Percentiles rank a stretch among this genome's conserved stretches.
phyloP scores from a whole-genome alignment of 768 basidiomycete genomes.

The Fomitopsis pulvina region DNA sequence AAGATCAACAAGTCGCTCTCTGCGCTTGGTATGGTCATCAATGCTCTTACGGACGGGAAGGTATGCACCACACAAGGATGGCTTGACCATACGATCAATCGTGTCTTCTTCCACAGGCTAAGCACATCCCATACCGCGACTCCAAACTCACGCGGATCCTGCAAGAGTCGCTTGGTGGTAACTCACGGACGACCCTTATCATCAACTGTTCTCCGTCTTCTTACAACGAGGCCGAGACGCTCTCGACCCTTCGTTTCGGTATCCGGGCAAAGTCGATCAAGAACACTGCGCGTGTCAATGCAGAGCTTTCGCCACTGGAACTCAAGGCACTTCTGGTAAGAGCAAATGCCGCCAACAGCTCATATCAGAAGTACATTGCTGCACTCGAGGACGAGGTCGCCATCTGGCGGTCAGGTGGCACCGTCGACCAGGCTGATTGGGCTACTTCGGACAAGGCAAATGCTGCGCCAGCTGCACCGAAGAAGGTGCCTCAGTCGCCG shows the following conservation, averaged over 20 bases:
- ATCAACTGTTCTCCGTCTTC: slow-evolving; percentile 99
- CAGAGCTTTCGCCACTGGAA: slow-evolving; percentile 92
- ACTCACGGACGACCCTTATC: slow-evolving; percentile 93
- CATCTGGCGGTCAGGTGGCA: slow-evolving; percentile 83
- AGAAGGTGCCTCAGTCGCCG: slow-evolving; percentile 48
- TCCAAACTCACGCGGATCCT: slow-evolving; percentile 98
- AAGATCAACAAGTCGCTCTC: slow-evolving; percentile 99
- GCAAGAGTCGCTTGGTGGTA: slow-evolving; percentile 97
- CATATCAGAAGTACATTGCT: slow-evolving; percentile 81
- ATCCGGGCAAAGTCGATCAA: slow-evolving; percentile 99
- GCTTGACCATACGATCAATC: slow-evolving; percentile 2
- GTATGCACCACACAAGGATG: slow-evolving; percentile 30
- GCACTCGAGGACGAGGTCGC: slow-evolving; percentile 87
- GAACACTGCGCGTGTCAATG: slow-evolving; percentile 98
- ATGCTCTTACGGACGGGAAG: slow-evolving; percentile 94
- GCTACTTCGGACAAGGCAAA: slow-evolving; percentile 58
- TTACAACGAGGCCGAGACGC: slow-evolving; percentile 95
- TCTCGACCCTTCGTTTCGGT: slow-evolving; percentile 97
- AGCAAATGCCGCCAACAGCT: slow-evolving; percentile 78
- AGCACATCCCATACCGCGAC: slow-evolving; percentile 97
- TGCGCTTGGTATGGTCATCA: slow-evolving; percentile 99
- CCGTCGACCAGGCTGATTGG: slow-evolving; percentile 82
- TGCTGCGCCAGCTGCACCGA: slow-evolving; percentile 34
- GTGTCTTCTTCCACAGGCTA: slow-evolving; percentile 47
- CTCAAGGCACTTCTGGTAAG: slow-evolving; percentile 90